These are phyloP conservation scores for Hydrangea macrophylla DNA, from an alignment of 148 eudicot species.

Conservation along the genomic window DNA sequence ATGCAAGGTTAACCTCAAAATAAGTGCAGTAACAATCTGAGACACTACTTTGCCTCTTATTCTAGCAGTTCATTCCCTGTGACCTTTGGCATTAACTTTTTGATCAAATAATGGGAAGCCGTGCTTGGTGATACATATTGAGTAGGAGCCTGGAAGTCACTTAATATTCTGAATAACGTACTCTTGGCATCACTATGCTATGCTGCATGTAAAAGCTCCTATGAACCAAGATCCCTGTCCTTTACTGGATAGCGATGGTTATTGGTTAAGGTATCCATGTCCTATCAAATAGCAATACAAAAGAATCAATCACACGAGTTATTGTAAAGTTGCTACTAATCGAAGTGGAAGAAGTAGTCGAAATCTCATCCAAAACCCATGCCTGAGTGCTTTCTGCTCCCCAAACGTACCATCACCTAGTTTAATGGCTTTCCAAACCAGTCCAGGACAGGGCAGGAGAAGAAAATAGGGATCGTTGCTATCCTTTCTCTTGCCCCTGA, in stretches of 20 bases:
- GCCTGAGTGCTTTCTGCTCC: no score
- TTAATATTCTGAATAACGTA: neutral
- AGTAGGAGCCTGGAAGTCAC: neutral
- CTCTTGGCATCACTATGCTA: neutral
- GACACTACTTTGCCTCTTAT: neutral
- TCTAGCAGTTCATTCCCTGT: neutral
- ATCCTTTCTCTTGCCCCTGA: no score
- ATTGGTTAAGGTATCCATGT: neutral
- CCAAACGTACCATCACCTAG: no score
- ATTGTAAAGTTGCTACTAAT: neutral
- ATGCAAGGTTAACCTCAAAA: no score
- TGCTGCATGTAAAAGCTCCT: neutral
- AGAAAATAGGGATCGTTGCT: no score
- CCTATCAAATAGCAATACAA: neutral
- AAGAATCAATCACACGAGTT: neutral
- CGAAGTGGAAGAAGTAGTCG: no score
- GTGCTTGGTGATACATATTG: neutral
- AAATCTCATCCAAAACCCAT: no score
- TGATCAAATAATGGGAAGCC: no score
- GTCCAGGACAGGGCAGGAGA: no score
- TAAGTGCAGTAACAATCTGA: neutral
- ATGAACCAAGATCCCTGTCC: neutral
- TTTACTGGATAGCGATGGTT: no score
- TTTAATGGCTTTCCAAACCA: no score
- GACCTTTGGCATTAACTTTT: no score